phyloP scores from a whole-genome alignment of 202 grass and related monocot species.

The Carex arenaria region DNA sequence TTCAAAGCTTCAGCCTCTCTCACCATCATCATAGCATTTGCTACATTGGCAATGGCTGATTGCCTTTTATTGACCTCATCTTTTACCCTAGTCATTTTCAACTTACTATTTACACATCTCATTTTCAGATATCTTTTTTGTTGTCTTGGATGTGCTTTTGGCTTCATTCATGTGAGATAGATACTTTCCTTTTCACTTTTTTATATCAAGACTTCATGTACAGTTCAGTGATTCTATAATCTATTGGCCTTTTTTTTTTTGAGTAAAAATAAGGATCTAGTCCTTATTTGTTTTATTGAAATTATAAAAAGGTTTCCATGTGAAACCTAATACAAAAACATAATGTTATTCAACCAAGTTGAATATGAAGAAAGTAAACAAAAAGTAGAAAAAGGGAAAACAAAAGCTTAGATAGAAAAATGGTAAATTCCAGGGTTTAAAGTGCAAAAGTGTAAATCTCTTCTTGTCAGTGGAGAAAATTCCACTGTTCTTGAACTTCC shows the following conservation, averaged over 20 bases:
- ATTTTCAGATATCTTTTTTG: neutral
- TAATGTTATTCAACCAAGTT: too few relatives aligned
- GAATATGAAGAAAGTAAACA: too few relatives aligned
- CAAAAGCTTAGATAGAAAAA: too few relatives aligned
- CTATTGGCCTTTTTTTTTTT: neutral
- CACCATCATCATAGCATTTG: conserved; percentile 23
- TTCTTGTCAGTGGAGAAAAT: too few relatives aligned
- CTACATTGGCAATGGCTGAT: neutral
- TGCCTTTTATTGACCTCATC: neutral
- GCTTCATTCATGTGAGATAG: neutral
- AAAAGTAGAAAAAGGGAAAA: too few relatives aligned
- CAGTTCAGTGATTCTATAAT: neutral
- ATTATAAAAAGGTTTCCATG: too few relatives aligned
- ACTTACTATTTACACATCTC: neutral
- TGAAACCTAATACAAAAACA: too few relatives aligned
- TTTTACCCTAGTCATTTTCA: neutral
- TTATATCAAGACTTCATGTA: neutral
- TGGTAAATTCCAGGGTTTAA: too few relatives aligned
- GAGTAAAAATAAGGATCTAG: too few relatives aligned
- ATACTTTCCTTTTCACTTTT: neutral
- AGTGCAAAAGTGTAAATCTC: too few relatives aligned
- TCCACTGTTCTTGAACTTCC: too few relatives aligned
- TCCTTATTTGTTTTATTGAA: too few relatives aligned
- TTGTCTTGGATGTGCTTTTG: neutral
- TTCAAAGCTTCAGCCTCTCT: conserved; percentile 41